Evolutionary conservation across 371 early-diverging fungal species (phyloP).

Genomic region (Paraphysoderma sedebokerense): DNA sequence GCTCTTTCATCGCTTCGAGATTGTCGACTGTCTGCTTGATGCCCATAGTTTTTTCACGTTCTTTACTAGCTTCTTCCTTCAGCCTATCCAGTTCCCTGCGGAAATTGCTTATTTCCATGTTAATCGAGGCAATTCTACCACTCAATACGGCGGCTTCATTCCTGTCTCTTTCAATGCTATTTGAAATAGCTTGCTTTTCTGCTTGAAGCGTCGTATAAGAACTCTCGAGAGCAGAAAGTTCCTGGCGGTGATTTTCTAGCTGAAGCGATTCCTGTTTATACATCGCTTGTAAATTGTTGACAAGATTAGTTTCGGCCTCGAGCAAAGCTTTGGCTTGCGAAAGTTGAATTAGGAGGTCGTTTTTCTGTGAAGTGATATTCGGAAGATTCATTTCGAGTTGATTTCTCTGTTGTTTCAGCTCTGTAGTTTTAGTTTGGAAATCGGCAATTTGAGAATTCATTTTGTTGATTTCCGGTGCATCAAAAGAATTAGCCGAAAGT

Average conservation of each 20-base stretch:
- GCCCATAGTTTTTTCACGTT: background rate
- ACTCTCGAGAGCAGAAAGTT: background rate
- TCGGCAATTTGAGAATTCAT: no score
- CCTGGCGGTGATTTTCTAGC: slow-evolving; percentile 9
- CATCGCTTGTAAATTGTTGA: slow-evolving; percentile 3
- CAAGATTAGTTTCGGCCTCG: slow-evolving; percentile 1
- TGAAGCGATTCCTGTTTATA: background rate
- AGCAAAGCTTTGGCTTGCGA: background rate
- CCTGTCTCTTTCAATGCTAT: background rate
- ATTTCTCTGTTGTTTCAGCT: no score
- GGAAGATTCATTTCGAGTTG: no score
- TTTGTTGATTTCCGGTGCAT: no score
- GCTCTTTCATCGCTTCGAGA: background rate
- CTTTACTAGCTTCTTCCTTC: slow-evolving; percentile 5
- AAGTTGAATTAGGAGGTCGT: slow-evolving; percentile 5
- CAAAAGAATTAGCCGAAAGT: no score
- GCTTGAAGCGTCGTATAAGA: slow-evolving; percentile 7
- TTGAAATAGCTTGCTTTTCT: slow-evolving; percentile 2
- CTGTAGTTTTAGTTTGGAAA: no score
- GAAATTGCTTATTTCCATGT: slow-evolving; percentile 4
- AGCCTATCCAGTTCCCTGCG: slow-evolving; percentile 4
- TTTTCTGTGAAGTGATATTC: no score
- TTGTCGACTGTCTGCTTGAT: background rate
- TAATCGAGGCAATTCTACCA: background rate
- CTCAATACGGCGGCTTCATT: background rate